Conservation (phyloP, 129 eudicot species). For the Dittrichia graveolens region DNA sequence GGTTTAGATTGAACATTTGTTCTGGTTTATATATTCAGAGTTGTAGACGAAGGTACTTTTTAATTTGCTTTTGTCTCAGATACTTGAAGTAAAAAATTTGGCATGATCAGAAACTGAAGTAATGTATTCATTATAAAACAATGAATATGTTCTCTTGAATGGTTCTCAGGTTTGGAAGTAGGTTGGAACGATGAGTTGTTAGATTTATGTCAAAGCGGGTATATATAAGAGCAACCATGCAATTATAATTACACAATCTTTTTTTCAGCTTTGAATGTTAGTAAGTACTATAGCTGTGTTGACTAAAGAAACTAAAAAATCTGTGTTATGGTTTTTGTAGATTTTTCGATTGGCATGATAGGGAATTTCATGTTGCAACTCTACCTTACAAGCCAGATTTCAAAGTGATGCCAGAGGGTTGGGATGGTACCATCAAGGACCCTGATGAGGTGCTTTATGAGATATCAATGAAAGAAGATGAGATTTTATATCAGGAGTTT, state of each 20-base stretch:
- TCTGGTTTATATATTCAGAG: no score
- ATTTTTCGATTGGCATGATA: slow-evolving; percentile 73
- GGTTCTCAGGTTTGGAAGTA: not conserved
- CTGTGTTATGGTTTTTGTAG: slow-evolving; percentile 42
- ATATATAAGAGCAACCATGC: not conserved
- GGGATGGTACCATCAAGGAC: slow-evolving; percentile 95
- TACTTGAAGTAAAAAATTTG: not conserved
- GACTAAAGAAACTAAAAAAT: not conserved
- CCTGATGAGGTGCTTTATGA: slow-evolving; percentile 95
- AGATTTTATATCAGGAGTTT: slow-evolving; percentile 78
- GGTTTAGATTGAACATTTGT: no score
- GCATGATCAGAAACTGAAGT: not conserved
- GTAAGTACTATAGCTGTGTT: not conserved
- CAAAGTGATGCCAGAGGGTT: slow-evolving; percentile 97
- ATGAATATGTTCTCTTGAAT: not conserved
- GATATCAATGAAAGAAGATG: slow-evolving; percentile 95
- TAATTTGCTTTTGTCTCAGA: slow-evolving; percentile 4
- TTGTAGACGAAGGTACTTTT: not conserved
- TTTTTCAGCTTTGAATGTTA: not conserved
- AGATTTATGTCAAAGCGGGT: not conserved
- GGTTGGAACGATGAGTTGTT: not conserved
- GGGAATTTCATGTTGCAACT: slow-evolving; percentile 91
- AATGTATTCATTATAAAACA: not conserved
- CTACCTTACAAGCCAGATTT: slow-evolving; percentile 90
- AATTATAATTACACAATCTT: not conserved